Evolutionary conservation across 2,329 filamentous ascomycete genomes (phyloP).

Genomic region (Sclerotinia glacialis): DNA sequence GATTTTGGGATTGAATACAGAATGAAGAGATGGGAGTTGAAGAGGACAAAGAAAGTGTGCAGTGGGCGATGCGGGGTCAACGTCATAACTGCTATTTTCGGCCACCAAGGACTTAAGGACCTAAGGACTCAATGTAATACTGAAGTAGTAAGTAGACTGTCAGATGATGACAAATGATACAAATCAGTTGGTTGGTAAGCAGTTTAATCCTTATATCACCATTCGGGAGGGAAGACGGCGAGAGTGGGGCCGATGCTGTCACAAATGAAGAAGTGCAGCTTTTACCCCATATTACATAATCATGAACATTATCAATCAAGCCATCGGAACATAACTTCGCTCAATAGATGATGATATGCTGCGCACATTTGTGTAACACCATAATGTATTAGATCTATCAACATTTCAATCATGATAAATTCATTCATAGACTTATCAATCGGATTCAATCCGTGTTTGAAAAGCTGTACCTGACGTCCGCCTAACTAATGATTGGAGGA

Average conservation of each 20-base stretch:
- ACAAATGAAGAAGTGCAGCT: too few relatives aligned
- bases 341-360: neutral
- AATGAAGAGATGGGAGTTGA: neutral
- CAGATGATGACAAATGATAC: neutral
- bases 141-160: neutral
- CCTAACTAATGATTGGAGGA: too few relatives aligned
- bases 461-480: neutral
- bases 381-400: neutral
- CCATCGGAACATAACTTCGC: too few relatives aligned
- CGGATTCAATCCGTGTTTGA: neutral
- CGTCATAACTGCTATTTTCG: constrained; percentile 5
- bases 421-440: neutral
- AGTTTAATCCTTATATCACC: neutral
- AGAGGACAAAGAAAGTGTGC: neutral
- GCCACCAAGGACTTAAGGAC: neutral
- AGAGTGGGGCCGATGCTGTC: neutral
- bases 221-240: neutral
- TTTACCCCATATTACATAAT: too few relatives aligned
- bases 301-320: too few relatives aligned
- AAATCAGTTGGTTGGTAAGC: neutral
- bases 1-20: neutral
- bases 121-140: neutral
- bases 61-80: constrained; percentile 2
- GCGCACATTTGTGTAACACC: too few relatives aligned
- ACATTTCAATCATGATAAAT: too few relatives aligned